Conservation (phyloP, 2,329 filamentous ascomycete genomes). For the Aureobasidium namibiae region DNA sequence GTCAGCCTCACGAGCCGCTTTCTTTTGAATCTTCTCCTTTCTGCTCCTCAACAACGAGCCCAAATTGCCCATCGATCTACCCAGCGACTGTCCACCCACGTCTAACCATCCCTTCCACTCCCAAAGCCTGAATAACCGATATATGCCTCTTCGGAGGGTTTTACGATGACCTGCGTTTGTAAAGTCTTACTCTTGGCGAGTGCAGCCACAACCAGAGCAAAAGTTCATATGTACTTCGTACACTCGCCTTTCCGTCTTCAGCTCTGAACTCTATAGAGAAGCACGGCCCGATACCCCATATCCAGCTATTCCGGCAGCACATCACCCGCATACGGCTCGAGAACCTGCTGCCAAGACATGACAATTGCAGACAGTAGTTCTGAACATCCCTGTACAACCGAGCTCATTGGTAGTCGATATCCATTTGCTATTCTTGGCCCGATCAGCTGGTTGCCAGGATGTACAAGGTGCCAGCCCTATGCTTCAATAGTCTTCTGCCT, state of each 20-base stretch:
- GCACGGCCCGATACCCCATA: background rate
- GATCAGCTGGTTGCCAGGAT: background rate
- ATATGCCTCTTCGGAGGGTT: too few relatives aligned
- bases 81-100: too few relatives aligned
- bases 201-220: background rate
- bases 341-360: background rate
- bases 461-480: background rate
- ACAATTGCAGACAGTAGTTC: background rate
- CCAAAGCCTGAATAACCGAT: too few relatives aligned
- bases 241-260: background rate
- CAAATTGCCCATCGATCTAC: too few relatives aligned
- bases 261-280: background rate
- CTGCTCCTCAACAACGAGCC: background rate
- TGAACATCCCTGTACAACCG: background rate
- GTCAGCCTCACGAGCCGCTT: background rate
- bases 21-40: background rate
- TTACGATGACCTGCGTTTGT: background rate
- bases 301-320: background rate
- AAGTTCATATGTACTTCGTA: background rate
- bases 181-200: background rate
- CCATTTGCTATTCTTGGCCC: background rate
- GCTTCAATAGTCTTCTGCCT: slow-evolving; percentile 6
- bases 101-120: too few relatives aligned
- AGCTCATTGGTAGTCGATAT: background rate
- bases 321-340: background rate